Evolutionary conservation across 768 basidiomycete species (phyloP).

Genomic region (Mrakia gelida): DNA sequence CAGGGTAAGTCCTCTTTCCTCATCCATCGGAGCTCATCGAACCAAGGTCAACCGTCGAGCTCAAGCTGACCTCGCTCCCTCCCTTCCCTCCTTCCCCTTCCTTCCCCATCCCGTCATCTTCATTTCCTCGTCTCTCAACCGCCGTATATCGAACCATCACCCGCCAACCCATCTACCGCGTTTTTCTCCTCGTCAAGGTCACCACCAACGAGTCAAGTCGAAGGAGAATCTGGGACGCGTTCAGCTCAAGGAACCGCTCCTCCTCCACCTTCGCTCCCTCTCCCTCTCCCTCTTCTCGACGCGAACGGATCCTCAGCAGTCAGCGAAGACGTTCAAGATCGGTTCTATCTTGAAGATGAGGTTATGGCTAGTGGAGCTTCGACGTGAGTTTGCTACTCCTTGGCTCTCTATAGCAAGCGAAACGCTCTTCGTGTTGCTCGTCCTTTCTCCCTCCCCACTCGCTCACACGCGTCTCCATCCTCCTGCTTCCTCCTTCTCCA

Average conservation of each 20-base stretch:
- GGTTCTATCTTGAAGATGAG: background rate
- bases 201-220: background rate
- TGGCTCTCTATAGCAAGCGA: background rate
- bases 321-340: no score
- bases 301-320: background rate
- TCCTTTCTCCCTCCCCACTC: background rate
- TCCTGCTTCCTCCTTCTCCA: background rate
- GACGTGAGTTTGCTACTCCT: background rate
- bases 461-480: background rate
- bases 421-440: background rate
- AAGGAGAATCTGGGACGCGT: background rate
- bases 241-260: background rate
- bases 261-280: background rate
- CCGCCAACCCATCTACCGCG: background rate
- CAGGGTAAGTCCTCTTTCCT: background rate
- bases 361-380: background rate
- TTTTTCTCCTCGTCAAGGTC: background rate
- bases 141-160: background rate
- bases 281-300: background rate
- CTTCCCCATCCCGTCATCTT: background rate
- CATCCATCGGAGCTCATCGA: background rate
- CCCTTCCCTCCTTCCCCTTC: background rate
- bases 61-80: slow-evolving; percentile 7
- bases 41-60: background rate
- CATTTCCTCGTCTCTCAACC: background rate